These are phyloP conservation scores for Gypsophila paniculata DNA, from an alignment of 179 eudicot genomes.

Conservation along the genomic window DNA sequence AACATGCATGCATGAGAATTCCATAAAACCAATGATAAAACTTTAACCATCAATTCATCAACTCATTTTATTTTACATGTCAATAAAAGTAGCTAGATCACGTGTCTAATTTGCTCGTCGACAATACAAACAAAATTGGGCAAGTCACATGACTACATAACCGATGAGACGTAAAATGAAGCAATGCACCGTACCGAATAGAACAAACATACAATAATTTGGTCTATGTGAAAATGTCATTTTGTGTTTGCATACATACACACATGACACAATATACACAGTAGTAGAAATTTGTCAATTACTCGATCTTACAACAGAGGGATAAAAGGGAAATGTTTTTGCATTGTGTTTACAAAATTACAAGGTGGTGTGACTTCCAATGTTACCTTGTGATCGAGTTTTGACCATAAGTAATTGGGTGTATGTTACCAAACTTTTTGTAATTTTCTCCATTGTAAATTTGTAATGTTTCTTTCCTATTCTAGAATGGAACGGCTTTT, in stretches of 20 bases:
- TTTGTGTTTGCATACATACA: not conserved
- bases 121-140: no score
- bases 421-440: constrained; percentile 5
- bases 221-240: not conserved
- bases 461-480: not conserved
- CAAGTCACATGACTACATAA: no score
- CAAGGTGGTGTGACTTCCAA: not conserved
- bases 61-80: no score
- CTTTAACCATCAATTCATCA: no score
- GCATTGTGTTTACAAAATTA: constrained; percentile 1
- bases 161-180: no score
- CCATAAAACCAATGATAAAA: no score
- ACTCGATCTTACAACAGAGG: not conserved
- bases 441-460: not conserved
- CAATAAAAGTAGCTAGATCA: no score
- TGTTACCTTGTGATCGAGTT: constrained; percentile 13
- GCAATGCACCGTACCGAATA: no score
- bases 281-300: not conserved
- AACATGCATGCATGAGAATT: no score
- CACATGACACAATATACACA: no score
- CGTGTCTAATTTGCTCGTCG: no score
- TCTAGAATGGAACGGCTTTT: not conserved
- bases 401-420: not conserved
- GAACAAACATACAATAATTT: no score
- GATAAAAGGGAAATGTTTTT: not conserved